A percentile compares a stretch with the other conserved stretches of the same genome.
Conservation (phyloP, 1,284 basidiomycete species). For the Sporisorium graminicola region DNA sequence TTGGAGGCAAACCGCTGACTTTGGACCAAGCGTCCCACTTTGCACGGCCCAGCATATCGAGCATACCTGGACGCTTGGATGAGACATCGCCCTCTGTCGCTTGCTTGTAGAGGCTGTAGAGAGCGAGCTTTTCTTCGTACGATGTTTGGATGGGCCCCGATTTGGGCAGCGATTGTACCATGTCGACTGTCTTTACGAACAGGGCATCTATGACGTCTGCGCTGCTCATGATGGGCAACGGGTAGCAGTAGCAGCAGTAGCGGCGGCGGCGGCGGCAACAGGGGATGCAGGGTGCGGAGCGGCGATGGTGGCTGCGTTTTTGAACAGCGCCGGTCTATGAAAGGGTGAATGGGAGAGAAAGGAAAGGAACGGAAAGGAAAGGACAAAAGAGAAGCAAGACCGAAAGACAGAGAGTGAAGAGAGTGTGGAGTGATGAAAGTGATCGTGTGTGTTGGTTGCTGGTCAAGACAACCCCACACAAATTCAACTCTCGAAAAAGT, state of each 20-base stretch:
- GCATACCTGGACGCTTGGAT: constrained; percentile 83
- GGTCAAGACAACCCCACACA: constrained; percentile 30
- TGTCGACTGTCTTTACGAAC: constrained; percentile 93
- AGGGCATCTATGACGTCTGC: constrained; percentile 73
- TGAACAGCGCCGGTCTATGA: neutral
- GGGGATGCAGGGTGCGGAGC: neutral
- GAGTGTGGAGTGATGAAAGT: constrained; percentile 1
- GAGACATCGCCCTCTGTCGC: constrained; percentile 89
- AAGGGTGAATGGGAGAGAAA: neutral
- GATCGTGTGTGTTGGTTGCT: neutral
- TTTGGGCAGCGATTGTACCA: constrained; percentile 89
- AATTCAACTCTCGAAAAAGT: neutral
- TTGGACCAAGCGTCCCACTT: constrained; percentile 98
- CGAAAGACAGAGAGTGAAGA: neutral
- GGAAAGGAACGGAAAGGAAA: neutral
- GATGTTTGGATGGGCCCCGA: constrained; percentile 94
- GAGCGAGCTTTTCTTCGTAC: constrained; percentile 93
- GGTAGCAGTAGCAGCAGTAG: no score
- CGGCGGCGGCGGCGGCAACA: no score
- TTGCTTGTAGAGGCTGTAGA: constrained; percentile 76
- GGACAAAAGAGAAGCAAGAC: no score
- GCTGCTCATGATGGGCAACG: constrained; percentile 60
- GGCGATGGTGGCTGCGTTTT: neutral
- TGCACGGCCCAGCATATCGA: constrained; percentile 91
- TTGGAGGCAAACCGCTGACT: constrained; percentile 81